Evolutionary conservation across 1,284 basidiomycete species (phyloP).

Genomic region (Ganoderma lucidum): DNA sequence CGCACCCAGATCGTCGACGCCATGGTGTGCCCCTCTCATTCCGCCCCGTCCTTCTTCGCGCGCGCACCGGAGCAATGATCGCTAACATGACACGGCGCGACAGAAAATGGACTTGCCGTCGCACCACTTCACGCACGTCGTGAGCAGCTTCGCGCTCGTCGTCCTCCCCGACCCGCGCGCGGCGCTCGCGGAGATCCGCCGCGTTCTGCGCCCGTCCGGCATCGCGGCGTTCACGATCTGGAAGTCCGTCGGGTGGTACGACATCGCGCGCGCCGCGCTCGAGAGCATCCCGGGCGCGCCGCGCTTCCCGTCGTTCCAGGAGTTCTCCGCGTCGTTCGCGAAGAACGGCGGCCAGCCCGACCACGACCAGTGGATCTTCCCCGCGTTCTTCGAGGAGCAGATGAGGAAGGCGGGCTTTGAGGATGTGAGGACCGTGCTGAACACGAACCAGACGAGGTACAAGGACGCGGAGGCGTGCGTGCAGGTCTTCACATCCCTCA

Average conservation of each 20-base stretch:
- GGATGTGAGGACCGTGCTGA: slow-evolving; percentile 1
- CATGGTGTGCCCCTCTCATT: slow-evolving; percentile 8
- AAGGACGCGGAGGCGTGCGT: slow-evolving; percentile 11
- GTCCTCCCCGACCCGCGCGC: slow-evolving; percentile 8
- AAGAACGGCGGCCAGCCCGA: not conserved
- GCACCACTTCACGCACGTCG: slow-evolving; percentile 21
- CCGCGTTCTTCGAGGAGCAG: slow-evolving; percentile 7
- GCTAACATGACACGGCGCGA: not conserved
- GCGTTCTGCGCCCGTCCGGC: slow-evolving; percentile 12
- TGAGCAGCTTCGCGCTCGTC: slow-evolving; percentile 10
- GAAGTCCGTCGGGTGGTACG: slow-evolving; percentile 10
- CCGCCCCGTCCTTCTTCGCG: not conserved
- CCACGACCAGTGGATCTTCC: slow-evolving; percentile 1
- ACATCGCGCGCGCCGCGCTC: not conserved
- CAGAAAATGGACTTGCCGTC: slow-evolving; percentile 19
- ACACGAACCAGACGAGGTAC: slow-evolving; percentile 3
- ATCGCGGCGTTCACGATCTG: slow-evolving; percentile 6
- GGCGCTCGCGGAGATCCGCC: slow-evolving; percentile 4
- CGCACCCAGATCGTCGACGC: slow-evolving; percentile 18
- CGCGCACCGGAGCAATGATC: not conserved
- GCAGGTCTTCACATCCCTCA: slow-evolving; percentile 2
- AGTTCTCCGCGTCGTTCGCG: not conserved
- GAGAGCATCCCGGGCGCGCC: slow-evolving; percentile 6
- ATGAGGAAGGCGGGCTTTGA: slow-evolving; percentile 9
- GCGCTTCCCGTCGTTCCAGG: slow-evolving; percentile 4